These are phyloP conservation scores for Pseudogymnoascus sp. DNA, from an alignment of 2,329 filamentous ascomycete species.

Conservation along the genomic window DNA sequence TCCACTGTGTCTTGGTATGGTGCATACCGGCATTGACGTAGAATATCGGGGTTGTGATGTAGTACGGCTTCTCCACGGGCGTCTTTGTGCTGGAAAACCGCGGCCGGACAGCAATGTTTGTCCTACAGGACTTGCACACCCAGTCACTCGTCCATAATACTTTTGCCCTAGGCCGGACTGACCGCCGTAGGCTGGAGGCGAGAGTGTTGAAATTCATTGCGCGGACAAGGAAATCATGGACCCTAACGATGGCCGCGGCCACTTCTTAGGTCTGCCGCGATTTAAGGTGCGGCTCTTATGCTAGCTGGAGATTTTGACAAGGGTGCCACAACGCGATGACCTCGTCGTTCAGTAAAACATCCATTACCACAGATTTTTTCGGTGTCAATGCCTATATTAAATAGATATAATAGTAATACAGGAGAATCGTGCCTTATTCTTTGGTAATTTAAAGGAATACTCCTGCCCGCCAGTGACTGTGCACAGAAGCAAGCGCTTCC, in stretches of 20 bases:
- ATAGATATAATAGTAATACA: not conserved
- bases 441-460: not conserved
- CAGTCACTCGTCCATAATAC: constrained; percentile 14
- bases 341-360: not conserved
- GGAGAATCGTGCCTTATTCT: not conserved
- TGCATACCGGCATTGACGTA: constrained; percentile 85
- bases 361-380: not conserved
- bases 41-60: constrained; percentile 94
- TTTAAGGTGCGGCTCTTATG: constrained; percentile 3
- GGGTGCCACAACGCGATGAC: not conserved
- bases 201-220: constrained; percentile 19
- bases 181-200: constrained; percentile 15
- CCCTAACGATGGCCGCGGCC: not conserved
- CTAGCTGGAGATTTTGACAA: not conserved
- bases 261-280: not conserved
- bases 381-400: not conserved
- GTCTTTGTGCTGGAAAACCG: constrained; percentile 17
- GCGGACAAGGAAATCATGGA: not conserved
- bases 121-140: constrained; percentile 21
- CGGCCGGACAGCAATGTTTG: not conserved
- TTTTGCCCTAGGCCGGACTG: constrained; percentile 12
- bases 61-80: constrained; percentile 67
- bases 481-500: not conserved
- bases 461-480: not conserved
- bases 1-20: not conserved